Conservation (phyloP, 345 rosid species). For the Populus davidiana region DNA sequence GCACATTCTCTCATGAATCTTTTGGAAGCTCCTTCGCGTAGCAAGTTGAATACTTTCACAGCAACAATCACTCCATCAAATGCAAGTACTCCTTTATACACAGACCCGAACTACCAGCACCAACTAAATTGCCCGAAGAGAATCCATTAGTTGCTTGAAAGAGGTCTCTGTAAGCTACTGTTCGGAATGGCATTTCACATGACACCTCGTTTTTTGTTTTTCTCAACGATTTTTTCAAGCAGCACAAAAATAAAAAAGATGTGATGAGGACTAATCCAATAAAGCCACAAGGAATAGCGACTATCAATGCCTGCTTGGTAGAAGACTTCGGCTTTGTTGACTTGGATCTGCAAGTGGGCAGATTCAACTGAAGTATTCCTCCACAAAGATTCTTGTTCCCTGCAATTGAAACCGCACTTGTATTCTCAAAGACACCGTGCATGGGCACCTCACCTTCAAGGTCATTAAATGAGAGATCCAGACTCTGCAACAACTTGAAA, state of each 20-base stretch:
- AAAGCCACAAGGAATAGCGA: neutral
- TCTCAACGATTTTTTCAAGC: neutral
- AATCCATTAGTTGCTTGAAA: neutral
- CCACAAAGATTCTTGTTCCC: slow-evolving; percentile 16
- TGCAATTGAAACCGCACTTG: neutral
- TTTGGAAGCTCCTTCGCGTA: neutral
- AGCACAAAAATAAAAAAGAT: neutral
- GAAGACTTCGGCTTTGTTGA: neutral
- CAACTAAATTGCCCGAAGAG: neutral
- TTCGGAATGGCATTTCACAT: neutral
- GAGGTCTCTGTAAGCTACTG: neutral
- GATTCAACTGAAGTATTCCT: neutral
- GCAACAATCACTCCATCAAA: neutral
- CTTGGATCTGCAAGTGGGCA: neutral
- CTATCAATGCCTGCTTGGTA: neutral
- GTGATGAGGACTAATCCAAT: neutral
- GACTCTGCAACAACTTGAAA: too few species aligned
- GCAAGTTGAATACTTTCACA: neutral
- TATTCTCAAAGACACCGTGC: slow-evolving; percentile 10
- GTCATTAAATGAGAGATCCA: too few species aligned
- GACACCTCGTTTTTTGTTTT: neutral
- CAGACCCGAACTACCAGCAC: neutral
- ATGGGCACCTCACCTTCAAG: neutral
- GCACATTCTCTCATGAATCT: slow-evolving; percentile 4
- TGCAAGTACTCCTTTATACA: slow-evolving; percentile 3